Evolutionary conservation across 1,139 yeast species (phyloP).

Genomic region (Candida freyschussii): DNA sequence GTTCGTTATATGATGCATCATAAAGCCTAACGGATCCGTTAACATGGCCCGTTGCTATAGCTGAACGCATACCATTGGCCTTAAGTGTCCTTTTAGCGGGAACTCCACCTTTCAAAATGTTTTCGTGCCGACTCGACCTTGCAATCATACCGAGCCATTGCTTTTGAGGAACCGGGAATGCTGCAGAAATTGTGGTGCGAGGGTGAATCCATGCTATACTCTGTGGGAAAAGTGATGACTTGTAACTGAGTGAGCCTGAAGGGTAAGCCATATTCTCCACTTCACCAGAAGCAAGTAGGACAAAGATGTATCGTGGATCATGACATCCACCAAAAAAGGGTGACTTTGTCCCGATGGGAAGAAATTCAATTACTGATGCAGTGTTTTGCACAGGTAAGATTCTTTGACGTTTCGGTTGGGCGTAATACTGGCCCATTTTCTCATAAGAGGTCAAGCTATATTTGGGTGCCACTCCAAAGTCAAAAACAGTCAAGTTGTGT

Average conservation of each 20-base stretch:
- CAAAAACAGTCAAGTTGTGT: slow-evolving; percentile 58
- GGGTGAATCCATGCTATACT: slow-evolving; percentile 77
- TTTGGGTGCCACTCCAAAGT: slow-evolving; percentile 77
- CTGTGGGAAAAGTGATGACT: slow-evolving; percentile 68
- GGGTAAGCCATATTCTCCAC: slow-evolving; percentile 49
- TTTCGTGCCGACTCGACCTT: slow-evolving; percentile 36
- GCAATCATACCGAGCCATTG: slow-evolving; percentile 77
- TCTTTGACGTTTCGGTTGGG: slow-evolving; percentile 56
- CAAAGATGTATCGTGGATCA: slow-evolving; percentile 56
- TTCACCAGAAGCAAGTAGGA: slow-evolving; percentile 57
- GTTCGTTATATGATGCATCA: slow-evolving; percentile 78
- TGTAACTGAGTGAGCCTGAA: slow-evolving; percentile 49
- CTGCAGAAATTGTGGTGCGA: slow-evolving; percentile 50
- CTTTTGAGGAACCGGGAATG: slow-evolving; percentile 53
- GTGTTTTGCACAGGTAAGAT: slow-evolving; percentile 46
- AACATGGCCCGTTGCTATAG: slow-evolving; percentile 75
- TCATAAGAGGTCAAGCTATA: slow-evolving; percentile 79
- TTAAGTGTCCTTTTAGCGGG: slow-evolving; percentile 55
- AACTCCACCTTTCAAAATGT: slow-evolving; percentile 72
- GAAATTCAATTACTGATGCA: slow-evolving; percentile 40
- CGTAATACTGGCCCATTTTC: slow-evolving; percentile 73
- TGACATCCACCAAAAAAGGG: slow-evolving; percentile 73
- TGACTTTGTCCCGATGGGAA: slow-evolving; percentile 47
- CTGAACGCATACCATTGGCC: slow-evolving; percentile 54
- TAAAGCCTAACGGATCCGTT: slow-evolving; percentile 75